A percentile compares a stretch with the other conserved stretches of the same genome.
These are phyloP conservation scores for Microdochium nivale DNA, from an alignment of 2,329 filamentous ascomycete genomes.

Conservation along the genomic window DNA sequence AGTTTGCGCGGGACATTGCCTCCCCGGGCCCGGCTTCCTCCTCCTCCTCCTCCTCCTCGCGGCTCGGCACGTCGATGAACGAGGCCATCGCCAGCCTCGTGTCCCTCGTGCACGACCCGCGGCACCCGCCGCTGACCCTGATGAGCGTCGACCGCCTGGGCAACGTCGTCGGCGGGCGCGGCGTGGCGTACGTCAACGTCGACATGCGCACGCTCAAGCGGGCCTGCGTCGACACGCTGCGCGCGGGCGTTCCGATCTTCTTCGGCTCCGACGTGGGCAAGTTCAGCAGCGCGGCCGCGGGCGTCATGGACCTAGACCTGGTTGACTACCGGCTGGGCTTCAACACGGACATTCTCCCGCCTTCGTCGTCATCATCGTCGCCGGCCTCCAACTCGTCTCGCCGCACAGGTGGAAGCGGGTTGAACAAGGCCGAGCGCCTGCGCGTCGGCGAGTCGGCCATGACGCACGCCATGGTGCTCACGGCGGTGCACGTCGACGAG, in stretches of 20 bases:
- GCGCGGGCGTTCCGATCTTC: conserved; percentile 72
- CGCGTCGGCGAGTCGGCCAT: conserved; percentile 69
- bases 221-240: conserved; percentile 69
- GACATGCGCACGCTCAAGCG: conserved; percentile 63
- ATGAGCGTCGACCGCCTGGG: conserved; percentile 72
- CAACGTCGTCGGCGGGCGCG: conserved; percentile 70
- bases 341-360: conserved; percentile 56
- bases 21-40: conserved; percentile 30
- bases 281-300: conserved; percentile 57
- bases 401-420: conserved; percentile 9
- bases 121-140: conserved; percentile 63
- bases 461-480: conserved; percentile 91
- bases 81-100: conserved; percentile 61
- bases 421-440: conserved; percentile 70
- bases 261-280: conserved; percentile 86
- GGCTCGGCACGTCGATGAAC: conserved; percentile 37
- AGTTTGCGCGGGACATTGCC: conserved; percentile 63
- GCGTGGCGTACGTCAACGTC: conserved; percentile 77
- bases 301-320: conserved; percentile 73
- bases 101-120: conserved; percentile 78
- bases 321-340: conserved; percentile 81
- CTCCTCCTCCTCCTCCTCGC: background rate
- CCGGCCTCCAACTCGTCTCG: too few relatives aligned
- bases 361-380: too few relatives aligned
- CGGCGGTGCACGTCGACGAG: conserved; percentile 69